Base-by-base conservation (phyloP, 805 yeast genomes). In the Hanseniaspora vineae region DNA sequence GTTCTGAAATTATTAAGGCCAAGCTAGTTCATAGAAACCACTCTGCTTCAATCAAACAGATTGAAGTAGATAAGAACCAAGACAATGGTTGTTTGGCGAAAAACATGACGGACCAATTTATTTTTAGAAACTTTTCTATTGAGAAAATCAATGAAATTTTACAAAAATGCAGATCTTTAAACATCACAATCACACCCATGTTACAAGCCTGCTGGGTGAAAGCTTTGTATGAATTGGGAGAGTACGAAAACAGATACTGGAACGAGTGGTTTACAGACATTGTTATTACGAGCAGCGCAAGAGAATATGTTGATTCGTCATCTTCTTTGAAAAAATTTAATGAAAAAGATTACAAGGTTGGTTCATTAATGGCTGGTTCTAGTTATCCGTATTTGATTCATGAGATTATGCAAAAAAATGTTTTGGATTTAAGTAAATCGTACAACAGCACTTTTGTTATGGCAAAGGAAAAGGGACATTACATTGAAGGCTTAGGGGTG, bases 301-400 rank as follows among this genome's bases (percentile, higher is more conserved):
- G 61, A 35, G 50, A 47, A 17, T 19, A 23, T 23, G 29, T 23
- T 8, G 29, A 23, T n/a, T 23, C 29, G 4, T 23, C 29, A 23
- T 23, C 29, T 33, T 33, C 11, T n/a, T 33, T 33, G 37, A 6
- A 5, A 33, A 33, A 33, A 33, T 23, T 46, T 2, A 39, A 58
- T 44, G 59, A 60, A 14, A 46, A 50, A 0, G 57, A 53, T 6
- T 35, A 49, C 48, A 52, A 53, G 43, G 57, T 48, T 50, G 64
- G 64, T 23, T 29, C 58, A 10, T 52, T 55, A 37, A 59, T 59
- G 17, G 62, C 58, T 35, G 64, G 62, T 3, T 44, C 51, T 13
- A 58, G 54, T 49, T 58, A 55, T 50, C 51, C 57, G 11, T 55
- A 52, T 45, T 46, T 45, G 31, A 55, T 59, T 12, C 47, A 54